Evolutionary conservation across 169 alveolate genomes (phyloP).

Genomic region (Theileria sp.): DNA sequence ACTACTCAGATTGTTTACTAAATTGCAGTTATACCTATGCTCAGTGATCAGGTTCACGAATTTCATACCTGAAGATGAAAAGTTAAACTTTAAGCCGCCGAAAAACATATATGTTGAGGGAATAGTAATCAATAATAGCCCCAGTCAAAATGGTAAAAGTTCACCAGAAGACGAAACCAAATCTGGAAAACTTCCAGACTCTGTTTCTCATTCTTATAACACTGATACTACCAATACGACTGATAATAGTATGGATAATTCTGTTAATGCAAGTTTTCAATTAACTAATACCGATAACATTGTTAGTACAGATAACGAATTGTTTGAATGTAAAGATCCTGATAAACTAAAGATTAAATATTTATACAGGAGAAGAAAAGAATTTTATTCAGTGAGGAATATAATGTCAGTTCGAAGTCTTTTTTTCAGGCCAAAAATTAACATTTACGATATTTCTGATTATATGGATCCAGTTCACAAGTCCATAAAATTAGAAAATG

Average conservation of each 20-base stretch:
- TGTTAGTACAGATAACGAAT: neutral
- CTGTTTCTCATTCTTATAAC: neutral
- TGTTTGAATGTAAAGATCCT: neutral
- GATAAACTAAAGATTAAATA: neutral
- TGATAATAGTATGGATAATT: neutral
- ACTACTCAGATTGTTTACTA: neutral
- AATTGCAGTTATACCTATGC: slow-evolving; percentile 4
- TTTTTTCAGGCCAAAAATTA: slow-evolving; percentile 1
- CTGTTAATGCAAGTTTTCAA: neutral
- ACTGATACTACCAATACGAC: neutral
- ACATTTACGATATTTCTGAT: slow-evolving; percentile 15
- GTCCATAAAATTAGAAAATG: neutral
- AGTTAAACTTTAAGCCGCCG: neutral
- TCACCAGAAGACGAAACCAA: neutral
- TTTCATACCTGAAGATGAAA: slow-evolving; percentile 14
- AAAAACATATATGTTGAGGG: slow-evolving; percentile 9
- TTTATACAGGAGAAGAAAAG: neutral
- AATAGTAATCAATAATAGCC: neutral
- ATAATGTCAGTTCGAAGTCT: neutral
- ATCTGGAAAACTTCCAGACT: no score
- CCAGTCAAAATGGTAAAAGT: neutral
- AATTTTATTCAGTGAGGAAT: neutral
- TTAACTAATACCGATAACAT: neutral
- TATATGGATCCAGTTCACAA: neutral
- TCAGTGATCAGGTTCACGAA: slow-evolving; percentile 28